Percentiles rank a stretch among this genome's conserved stretches.
Evolutionary conservation across 2,329 filamentous ascomycete species (phyloP).

Genomic region (Fusarium nematophilum): DNA sequence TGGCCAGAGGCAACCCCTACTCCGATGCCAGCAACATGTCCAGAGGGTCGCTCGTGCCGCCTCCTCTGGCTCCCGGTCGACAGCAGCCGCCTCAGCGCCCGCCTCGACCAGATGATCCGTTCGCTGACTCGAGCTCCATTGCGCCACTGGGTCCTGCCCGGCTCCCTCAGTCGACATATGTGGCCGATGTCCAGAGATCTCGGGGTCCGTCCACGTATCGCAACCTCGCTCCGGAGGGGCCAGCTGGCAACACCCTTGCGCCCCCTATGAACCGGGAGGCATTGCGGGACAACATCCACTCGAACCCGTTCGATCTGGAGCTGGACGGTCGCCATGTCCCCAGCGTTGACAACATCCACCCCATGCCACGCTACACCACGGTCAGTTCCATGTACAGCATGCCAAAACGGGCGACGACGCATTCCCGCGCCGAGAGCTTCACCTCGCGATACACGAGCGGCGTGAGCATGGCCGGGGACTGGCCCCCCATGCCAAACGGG

Average conservation of each 20-base stretch:
- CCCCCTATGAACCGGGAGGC: slow-evolving; percentile 44
- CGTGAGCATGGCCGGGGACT: slow-evolving; percentile 52
- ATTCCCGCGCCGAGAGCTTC: slow-evolving; percentile 50
- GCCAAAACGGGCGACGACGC: slow-evolving; percentile 59
- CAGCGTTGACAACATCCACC: slow-evolving; percentile 29
- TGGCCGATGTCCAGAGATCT: slow-evolving; percentile 60
- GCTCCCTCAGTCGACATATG: slow-evolving; percentile 55
- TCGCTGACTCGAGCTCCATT: slow-evolving; percentile 62
- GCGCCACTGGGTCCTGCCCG: slow-evolving; percentile 37
- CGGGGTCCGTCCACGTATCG: slow-evolving; percentile 58
- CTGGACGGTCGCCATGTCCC: slow-evolving; percentile 42
- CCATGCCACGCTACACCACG: slow-evolving; percentile 34
- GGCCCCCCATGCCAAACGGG: slow-evolving; percentile 33
- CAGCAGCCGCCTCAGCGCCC: slow-evolving; percentile 1
- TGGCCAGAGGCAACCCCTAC: slow-evolving; percentile 46
- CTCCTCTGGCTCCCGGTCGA: slow-evolving; percentile 47
- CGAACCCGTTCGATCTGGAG: slow-evolving; percentile 75
- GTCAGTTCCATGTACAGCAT: slow-evolving; percentile 43
- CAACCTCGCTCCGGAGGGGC: slow-evolving; percentile 42
- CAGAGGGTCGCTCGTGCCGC: slow-evolving; percentile 53
- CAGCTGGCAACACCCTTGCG: slow-evolving; percentile 46
- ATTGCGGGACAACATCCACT: slow-evolving; percentile 67
- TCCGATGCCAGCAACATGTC: slow-evolving; percentile 58
- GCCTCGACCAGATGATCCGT: slow-evolving; percentile 52
- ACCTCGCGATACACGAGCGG: slow-evolving; percentile 64